Percentiles rank a stretch among this genome's conserved stretches.
These are phyloP conservation scores for Fabrea salina DNA, from an alignment of 169 alveolate genomes.

Conservation along the genomic window DNA sequence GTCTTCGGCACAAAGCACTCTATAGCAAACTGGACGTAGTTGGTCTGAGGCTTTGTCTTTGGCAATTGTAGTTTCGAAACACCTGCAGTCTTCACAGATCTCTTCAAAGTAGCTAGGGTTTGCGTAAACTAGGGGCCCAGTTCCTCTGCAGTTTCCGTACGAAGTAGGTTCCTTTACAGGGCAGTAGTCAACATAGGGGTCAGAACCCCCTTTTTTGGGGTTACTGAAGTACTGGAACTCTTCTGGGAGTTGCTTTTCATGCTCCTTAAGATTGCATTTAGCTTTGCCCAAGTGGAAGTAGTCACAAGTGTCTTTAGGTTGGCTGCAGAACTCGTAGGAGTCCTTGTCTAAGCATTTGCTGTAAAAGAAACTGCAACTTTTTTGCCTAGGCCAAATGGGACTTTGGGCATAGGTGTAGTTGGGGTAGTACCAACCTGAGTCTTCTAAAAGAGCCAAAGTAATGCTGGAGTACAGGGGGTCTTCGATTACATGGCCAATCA, in stretches of 20 bases:
- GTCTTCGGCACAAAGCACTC: neutral
- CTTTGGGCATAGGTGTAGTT: neutral
- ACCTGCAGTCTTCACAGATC: neutral
- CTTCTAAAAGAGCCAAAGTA: conserved; percentile 29
- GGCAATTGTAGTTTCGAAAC: neutral
- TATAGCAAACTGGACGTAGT: neutral
- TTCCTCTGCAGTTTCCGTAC: conserved; percentile 2
- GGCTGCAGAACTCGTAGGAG: neutral
- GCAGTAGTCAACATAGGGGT: neutral
- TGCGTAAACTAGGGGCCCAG: neutral
- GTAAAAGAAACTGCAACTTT: conserved; percentile 2
- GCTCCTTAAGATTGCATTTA: neutral
- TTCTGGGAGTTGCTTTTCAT: neutral
- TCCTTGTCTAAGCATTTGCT: neutral
- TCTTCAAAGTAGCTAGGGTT: neutral
- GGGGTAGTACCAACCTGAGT: conserved; percentile 17
- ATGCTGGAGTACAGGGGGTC: conserved; percentile 15
- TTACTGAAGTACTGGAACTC: conserved; percentile 16
- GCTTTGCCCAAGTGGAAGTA: neutral
- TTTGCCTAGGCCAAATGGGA: neutral
- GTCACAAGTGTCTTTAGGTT: neutral
- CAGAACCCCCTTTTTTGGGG: conserved; percentile 3
- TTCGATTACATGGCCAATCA: too few species aligned
- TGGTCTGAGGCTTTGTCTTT: neutral
- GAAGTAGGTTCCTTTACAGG: neutral